phyloP scores from a whole-genome alignment of 257 asterid species.

The Jaltomata sinuosa region DNA sequence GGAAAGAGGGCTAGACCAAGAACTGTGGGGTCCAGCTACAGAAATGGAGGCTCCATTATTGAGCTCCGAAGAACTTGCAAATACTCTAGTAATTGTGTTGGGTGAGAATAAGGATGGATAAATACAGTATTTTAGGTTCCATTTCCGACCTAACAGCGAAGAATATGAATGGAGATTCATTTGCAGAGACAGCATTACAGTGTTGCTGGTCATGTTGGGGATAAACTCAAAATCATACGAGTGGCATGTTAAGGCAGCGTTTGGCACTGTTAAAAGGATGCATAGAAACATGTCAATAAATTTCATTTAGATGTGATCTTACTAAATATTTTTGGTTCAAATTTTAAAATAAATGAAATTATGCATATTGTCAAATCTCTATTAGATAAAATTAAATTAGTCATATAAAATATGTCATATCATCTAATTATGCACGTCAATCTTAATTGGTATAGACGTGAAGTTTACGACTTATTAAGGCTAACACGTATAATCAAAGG shows the following conservation, averaged over 20 bases:
- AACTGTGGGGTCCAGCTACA: not conserved
- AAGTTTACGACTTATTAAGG: no score
- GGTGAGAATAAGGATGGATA: not conserved
- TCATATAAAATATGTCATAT: no score
- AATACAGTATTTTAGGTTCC: not conserved
- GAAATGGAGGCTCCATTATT: not conserved
- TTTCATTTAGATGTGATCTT: not conserved
- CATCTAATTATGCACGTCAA: no score
- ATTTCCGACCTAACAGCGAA: not conserved
- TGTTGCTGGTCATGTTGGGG: not conserved
- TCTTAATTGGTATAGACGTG: no score
- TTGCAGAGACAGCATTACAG: not conserved
- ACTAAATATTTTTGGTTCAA: no score
- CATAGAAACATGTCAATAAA: no score
- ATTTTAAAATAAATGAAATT: no score
- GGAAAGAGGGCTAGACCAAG: not conserved
- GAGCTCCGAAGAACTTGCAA: not conserved
- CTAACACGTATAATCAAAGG: no score
- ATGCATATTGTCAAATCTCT: no score
- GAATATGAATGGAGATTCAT: not conserved
- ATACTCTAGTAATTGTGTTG: not conserved
- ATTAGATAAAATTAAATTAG: no score
- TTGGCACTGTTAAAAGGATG: not conserved
- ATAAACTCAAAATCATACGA: not conserved
- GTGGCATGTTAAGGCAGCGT: not conserved